phyloP scores from a whole-genome alignment of 1,284 basidiomycete species.

The Pholiota adiposa region DNA sequence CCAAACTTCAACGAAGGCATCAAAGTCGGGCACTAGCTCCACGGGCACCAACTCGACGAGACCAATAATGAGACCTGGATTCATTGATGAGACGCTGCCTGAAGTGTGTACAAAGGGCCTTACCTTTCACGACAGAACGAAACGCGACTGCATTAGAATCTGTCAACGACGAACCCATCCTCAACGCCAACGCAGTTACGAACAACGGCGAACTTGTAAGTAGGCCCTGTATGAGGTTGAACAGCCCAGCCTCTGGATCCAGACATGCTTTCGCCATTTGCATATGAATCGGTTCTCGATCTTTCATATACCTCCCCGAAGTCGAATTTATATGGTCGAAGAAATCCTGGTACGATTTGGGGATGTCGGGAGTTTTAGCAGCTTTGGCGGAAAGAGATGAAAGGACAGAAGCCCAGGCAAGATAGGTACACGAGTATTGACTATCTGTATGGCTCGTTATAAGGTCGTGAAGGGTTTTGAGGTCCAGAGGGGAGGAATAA shows the following conservation, averaged over 20 bases:
- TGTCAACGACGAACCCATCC: conserved; percentile 66
- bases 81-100: not conserved
- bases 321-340: conserved; percentile 57
- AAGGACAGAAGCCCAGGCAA: conserved; percentile 82
- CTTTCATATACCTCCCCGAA: conserved; percentile 51
- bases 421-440: conserved; percentile 69
- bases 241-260: conserved; percentile 57
- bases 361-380: conserved; percentile 50
- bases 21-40: conserved; percentile 75
- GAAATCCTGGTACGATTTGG: conserved; percentile 56
- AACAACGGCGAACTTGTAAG: conserved; percentile 74
- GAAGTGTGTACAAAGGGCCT: conserved; percentile 18
- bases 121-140: conserved; percentile 84
- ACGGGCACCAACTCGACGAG: conserved; percentile 76
- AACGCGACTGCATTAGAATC: conserved; percentile 84
- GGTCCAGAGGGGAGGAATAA: conserved; percentile 54
- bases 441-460: conserved; percentile 60
- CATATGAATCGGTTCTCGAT: conserved; percentile 54
- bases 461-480: conserved; percentile 66
- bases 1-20: conserved; percentile 78
- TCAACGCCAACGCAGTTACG: conserved; percentile 72
- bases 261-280: conserved; percentile 61
- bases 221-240: conserved; percentile 56
- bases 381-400: conserved; percentile 56
- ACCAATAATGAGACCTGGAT: conserved; percentile 67